Conservation (phyloP, 73 alveolate species). For the Tetrahymena thermophila region DNA sequence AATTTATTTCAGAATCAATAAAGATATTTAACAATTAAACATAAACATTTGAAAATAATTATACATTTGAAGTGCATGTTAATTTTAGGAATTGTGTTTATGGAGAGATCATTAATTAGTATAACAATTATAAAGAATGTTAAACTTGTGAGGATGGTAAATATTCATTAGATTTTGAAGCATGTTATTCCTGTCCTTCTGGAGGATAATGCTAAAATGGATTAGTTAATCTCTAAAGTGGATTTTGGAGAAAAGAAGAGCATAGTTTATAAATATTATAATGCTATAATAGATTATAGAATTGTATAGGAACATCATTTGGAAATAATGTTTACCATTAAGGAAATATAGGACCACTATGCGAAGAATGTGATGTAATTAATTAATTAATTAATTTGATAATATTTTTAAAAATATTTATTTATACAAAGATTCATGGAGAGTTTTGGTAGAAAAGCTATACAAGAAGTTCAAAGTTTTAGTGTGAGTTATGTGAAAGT, state of each 20-base stretch:
- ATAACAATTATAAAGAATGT: too few relatives aligned
- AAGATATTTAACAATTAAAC: too few relatives aligned
- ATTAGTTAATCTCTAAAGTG: slow-evolving; percentile 6
- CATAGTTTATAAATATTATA: slow-evolving; percentile 20
- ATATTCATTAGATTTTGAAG: neutral
- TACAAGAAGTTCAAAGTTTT: neutral
- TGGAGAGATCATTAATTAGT: neutral
- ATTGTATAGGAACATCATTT: neutral
- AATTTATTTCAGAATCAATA: neutral
- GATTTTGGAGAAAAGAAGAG: slow-evolving; percentile 46
- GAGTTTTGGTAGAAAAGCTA: neutral
- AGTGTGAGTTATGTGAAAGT: neutral
- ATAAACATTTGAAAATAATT: neutral
- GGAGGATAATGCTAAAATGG: slow-evolving; percentile 39
- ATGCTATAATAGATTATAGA: neutral
- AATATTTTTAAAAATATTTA: too few relatives aligned
- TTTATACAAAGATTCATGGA: neutral
- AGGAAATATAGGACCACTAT: neutral
- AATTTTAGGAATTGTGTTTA: neutral
- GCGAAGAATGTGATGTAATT: neutral
- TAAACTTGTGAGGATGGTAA: slow-evolving; percentile 22
- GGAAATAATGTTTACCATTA: neutral
- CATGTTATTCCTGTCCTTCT: slow-evolving; percentile 11
- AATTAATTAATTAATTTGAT: too few relatives aligned
- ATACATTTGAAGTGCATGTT: neutral